Base-by-base conservation (phyloP, 108 stramenopile genomes). In the Nitzschia sp. region DNA sequence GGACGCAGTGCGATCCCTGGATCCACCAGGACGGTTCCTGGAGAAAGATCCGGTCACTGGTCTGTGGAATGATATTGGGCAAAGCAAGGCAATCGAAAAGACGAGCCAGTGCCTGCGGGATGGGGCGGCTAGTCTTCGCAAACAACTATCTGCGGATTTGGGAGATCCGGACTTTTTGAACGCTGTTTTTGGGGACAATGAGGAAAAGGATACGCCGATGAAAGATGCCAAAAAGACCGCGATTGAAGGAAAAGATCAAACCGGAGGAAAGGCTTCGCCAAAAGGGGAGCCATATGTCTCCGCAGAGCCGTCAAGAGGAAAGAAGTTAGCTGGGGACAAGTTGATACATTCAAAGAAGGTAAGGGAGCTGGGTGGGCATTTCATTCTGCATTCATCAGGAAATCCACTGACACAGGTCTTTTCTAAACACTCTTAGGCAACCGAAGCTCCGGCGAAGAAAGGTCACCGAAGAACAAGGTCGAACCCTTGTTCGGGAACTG, bases 101-200 rank as follows among this genome's bases (percentile, higher is more conserved):
- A 89, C 91, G 18, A 83, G 85, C 27, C 91, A 92, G 69, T 85
- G 85, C 42, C 63, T 92, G 35, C 82, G 91, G 2, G 91, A 92
- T 77, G 90, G 90, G 9, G 89, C 87, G 51, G 79, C 89, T 8
- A 77, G 64, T 29, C 58, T 93, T n/a, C 76, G 91, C 35, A 87
- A 77, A 33, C 81, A 83, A 38, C 49, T 93, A 29, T 85, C 83
- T 4, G 76, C 71, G 24, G 91, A 93, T 59, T 56, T 87, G 66
- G 76, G 74, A 19, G 85, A 90, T 72, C 85, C 86, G 6, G 71
- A 71, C 24, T 90, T 87, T 60, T 55, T 91, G 25, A 74, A 60
- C 33, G 82, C 53, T 32, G 82, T 90, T 11, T 90, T 90, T 58
- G 84, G 75, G 48, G 69, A 61, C 19, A 49, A 73, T 24, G 28